A percentile compares a stretch with the other conserved stretches of the same genome.
phyloP scores from a whole-genome alignment of 257 asterid species.

The Agastache rugosa region DNA sequence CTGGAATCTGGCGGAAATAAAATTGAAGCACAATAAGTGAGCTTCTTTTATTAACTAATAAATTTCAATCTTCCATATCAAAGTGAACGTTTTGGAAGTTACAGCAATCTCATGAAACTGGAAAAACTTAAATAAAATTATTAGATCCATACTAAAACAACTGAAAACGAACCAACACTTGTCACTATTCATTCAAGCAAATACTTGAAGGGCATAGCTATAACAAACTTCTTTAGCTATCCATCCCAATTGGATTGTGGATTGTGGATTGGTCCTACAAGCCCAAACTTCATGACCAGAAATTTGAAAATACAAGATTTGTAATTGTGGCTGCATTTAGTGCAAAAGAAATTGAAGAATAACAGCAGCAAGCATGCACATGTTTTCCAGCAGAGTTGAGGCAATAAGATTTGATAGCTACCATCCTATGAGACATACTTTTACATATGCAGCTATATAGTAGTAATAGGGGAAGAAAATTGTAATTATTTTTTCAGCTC shows the following conservation, averaged over 20 bases:
- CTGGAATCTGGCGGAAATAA: slow-evolving; percentile 28
- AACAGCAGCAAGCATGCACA: not conserved
- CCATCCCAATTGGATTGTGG: not conserved
- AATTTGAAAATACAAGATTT: not conserved
- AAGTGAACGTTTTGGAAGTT: not conserved
- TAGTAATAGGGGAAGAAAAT: not conserved
- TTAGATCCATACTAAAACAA: not conserved
- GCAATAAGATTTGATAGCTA: not conserved
- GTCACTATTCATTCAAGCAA: not conserved
- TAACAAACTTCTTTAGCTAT: not conserved
- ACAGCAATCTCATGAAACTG: slow-evolving; percentile 20
- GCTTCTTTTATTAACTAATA: not conserved
- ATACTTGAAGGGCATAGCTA: not conserved
- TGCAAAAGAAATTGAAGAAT: not conserved
- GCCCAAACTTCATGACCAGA: not conserved
- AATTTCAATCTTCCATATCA: not conserved
- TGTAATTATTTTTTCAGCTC: not conserved
- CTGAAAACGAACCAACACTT: slow-evolving; percentile 6
- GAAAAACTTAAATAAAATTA: not conserved
- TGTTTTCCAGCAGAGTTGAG: not conserved
- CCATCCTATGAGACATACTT: not conserved
- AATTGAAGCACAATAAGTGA: not conserved
- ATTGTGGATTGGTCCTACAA: not conserved
- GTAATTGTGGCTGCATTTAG: not conserved
- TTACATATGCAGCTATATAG: not conserved